Percentiles rank a stretch among this genome's conserved stretches.
phyloP scores from a whole-genome alignment of 208 protist genomes.

The Vickermania ingenoplastis region DNA sequence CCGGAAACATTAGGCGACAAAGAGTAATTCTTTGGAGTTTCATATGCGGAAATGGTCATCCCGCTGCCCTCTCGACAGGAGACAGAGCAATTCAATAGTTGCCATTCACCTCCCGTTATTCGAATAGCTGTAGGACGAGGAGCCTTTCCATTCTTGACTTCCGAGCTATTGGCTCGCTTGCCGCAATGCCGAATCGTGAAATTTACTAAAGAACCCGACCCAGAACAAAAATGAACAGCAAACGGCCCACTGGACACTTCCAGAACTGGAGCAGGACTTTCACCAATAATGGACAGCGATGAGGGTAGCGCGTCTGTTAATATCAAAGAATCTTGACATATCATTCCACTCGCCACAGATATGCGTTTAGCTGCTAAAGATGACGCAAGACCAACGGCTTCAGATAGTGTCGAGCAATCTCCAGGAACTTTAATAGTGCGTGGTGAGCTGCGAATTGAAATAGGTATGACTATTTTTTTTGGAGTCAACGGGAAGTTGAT shows the following conservation, averaged over 20 bases:
- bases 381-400: neutral
- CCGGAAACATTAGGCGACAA: slow-evolving; percentile 9
- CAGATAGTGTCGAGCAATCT: neutral
- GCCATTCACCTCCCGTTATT: slow-evolving; percentile 64
- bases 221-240: slow-evolving; percentile 46
- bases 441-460: neutral
- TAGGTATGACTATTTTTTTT: neutral
- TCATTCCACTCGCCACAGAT: neutral
- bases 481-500: neutral
- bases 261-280: slow-evolving; percentile 32
- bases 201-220: slow-evolving; percentile 58
- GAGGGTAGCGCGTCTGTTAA: slow-evolving; percentile 49
- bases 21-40: neutral
- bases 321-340: slow-evolving; percentile 27
- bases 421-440: neutral
- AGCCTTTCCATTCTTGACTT: slow-evolving; percentile 15
- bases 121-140: slow-evolving; percentile 47
- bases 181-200: slow-evolving; percentile 67
- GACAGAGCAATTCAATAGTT: slow-evolving; percentile 56
- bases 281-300: slow-evolving; percentile 53
- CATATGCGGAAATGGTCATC: slow-evolving; percentile 27
- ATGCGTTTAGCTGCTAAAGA: neutral
- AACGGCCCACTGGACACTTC: slow-evolving; percentile 41
- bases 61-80: slow-evolving; percentile 62
- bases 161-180: neutral